Evolutionary conservation across 2,329 filamentous ascomycete genomes (phyloP).

Genomic region (Fusarium bulbicola): DNA sequence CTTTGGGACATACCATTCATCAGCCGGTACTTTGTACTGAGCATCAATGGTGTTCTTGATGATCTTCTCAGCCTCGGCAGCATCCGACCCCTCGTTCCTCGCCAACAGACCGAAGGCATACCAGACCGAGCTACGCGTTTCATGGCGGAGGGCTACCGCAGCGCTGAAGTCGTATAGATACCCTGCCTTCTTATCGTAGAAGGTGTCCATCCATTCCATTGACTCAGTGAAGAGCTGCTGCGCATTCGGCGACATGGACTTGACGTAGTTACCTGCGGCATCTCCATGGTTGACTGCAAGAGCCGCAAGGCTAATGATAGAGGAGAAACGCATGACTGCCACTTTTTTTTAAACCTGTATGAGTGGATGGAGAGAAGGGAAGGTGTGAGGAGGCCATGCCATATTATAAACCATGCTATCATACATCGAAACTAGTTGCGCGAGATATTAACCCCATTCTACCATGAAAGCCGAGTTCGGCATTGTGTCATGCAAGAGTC

Average conservation of each 20-base stretch:
- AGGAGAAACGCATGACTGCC: not conserved
- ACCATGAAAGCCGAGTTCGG: not conserved
- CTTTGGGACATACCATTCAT: slow-evolving; percentile 59
- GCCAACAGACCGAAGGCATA: slow-evolving; percentile 67
- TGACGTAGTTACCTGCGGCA: not conserved
- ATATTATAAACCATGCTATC: not conserved
- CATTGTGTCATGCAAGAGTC: not conserved
- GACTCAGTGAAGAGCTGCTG: slow-evolving; percentile 31
- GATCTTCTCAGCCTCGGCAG: slow-evolving; percentile 60
- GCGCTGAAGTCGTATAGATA: slow-evolving; percentile 63
- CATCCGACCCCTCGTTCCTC: slow-evolving; percentile 60
- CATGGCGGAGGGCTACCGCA: slow-evolving; percentile 59
- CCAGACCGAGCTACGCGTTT: slow-evolving; percentile 66
- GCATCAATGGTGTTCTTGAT: slow-evolving; percentile 61
- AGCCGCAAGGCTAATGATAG: not conserved
- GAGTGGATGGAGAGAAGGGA: not conserved
- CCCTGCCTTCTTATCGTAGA: slow-evolving; percentile 61
- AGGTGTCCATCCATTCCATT: slow-evolving; percentile 64
- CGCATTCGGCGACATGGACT: slow-evolving; percentile 7
- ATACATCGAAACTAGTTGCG: not conserved
- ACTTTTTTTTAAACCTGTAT: not conserved
- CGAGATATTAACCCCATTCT: not conserved
- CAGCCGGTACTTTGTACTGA: slow-evolving; percentile 61
- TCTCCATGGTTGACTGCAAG: not conserved
- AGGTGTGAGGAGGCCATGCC: not conserved